phyloP scores from a whole-genome alignment of 2,329 filamentous ascomycete genomes.

The Clonostachys rosea region DNA sequence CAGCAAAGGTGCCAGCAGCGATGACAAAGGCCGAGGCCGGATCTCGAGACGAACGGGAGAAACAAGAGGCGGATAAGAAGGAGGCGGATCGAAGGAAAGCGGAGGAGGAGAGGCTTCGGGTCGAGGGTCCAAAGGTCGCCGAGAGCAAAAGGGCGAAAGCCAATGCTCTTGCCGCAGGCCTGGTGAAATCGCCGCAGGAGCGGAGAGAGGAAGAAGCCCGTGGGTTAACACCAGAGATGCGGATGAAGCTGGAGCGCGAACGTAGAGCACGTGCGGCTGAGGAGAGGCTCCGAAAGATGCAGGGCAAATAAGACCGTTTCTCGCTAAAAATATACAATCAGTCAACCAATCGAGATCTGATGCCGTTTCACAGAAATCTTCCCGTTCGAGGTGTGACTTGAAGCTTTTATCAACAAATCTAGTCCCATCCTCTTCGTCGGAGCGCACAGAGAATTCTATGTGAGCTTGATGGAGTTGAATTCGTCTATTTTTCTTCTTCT shows the following conservation, averaged over 20 bases:
- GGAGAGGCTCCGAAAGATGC: slow-evolving; percentile 70
- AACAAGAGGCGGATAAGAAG: slow-evolving; percentile 60
- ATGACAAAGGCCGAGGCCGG: slow-evolving; percentile 71
- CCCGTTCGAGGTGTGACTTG: too few relatives aligned
- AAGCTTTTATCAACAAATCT: too few relatives aligned
- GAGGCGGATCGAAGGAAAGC: slow-evolving; percentile 67
- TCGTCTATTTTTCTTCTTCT: too few relatives aligned
- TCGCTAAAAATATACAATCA: neutral
- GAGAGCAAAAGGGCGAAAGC: slow-evolving; percentile 42
- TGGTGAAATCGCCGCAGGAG: slow-evolving; percentile 73
- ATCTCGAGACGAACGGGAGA: slow-evolving; percentile 64
- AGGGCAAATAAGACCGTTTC: neutral
- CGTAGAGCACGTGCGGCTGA: slow-evolving; percentile 87
- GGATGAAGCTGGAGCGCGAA: slow-evolving; percentile 79
- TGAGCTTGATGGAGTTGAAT: too few relatives aligned
- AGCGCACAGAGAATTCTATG: too few relatives aligned
- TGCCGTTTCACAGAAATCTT: too few relatives aligned
- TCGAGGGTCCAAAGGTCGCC: slow-evolving; percentile 57
- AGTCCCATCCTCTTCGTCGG: too few relatives aligned
- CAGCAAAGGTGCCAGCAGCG: slow-evolving; percentile 65
- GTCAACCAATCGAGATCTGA: too few relatives aligned
- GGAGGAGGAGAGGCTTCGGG: slow-evolving; percentile 69
- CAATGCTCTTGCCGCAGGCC: slow-evolving; percentile 44
- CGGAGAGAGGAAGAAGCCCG: slow-evolving; percentile 77
- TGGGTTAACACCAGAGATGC: slow-evolving; percentile 84